Evolutionary conservation across 2,329 filamentous ascomycete species (phyloP).

Genomic region (Hypocreales sp.): DNA sequence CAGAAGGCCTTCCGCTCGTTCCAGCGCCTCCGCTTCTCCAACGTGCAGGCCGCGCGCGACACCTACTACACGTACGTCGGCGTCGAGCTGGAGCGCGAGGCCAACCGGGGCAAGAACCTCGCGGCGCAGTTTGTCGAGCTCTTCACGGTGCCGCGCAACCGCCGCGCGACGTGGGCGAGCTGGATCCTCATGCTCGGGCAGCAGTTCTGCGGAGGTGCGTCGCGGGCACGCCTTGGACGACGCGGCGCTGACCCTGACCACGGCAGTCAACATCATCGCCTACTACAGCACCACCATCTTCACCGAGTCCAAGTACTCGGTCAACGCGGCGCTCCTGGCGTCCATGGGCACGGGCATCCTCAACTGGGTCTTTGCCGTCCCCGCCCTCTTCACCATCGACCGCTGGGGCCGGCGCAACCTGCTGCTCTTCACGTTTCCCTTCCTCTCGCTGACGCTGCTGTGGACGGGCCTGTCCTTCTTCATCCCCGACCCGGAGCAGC

Average conservation of each 20-base stretch:
- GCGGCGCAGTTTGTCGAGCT: slow-evolving; percentile 24
- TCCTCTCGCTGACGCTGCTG: slow-evolving; percentile 39
- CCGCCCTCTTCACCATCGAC: slow-evolving; percentile 42
- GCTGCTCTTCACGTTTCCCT: slow-evolving; percentile 40
- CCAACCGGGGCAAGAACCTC: background rate
- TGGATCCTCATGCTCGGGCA: slow-evolving; percentile 19
- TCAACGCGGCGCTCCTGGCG: slow-evolving; percentile 29
- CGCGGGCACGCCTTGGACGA: no score
- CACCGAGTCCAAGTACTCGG: slow-evolving; percentile 21
- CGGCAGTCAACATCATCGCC: slow-evolving; percentile 36
- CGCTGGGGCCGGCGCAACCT: slow-evolving; percentile 40
- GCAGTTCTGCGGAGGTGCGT: slow-evolving; percentile 3
- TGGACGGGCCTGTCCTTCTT: slow-evolving; percentile 35
- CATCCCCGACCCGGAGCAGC: slow-evolving; percentile 13
- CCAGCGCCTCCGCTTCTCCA: slow-evolving; percentile 33
- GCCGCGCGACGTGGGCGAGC: slow-evolving; percentile 18
- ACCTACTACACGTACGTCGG: slow-evolving; percentile 29
- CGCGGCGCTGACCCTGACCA: no score
- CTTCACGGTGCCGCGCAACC: slow-evolving; percentile 19
- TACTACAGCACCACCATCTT: slow-evolving; percentile 36
- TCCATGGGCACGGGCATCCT: slow-evolving; percentile 41
- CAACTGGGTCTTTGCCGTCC: slow-evolving; percentile 43
- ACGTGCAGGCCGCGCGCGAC: slow-evolving; percentile 42
- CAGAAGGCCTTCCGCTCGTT: slow-evolving; percentile 36
- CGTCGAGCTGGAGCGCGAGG: background rate